These are phyloP conservation scores for Coniochaeta sp. DNA, from an alignment of 2,329 filamentous ascomycete genomes.

Conservation along the genomic window DNA sequence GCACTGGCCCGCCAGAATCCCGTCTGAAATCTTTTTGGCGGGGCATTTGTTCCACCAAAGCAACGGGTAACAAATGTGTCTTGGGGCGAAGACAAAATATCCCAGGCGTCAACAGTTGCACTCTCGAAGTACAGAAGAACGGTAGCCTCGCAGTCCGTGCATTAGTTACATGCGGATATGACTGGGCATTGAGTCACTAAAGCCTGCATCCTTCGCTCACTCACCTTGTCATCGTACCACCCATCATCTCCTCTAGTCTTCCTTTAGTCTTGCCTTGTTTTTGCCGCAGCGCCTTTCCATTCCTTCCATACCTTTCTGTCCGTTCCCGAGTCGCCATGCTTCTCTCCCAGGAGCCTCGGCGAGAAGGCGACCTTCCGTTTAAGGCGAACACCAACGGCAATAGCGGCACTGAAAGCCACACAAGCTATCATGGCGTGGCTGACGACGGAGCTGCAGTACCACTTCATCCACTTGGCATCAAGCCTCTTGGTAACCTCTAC, in stretches of 20 bases:
- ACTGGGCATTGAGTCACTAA: background rate
- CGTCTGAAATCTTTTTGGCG: background rate
- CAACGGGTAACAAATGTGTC: background rate
- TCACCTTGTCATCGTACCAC: background rate
- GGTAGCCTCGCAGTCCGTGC: background rate
- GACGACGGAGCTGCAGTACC: slow-evolving; percentile 42
- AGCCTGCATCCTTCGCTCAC: background rate
- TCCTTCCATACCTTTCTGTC: background rate
- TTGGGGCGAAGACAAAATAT: background rate
- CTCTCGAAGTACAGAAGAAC: background rate
- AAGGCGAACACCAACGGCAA: background rate
- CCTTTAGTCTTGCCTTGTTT: background rate
- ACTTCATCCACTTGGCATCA: slow-evolving; percentile 74
- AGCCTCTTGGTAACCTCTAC: slow-evolving; percentile 77
- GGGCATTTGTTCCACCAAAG: background rate
- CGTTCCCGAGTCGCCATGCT: background rate
- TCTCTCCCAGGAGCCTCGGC: background rate
- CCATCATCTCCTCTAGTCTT: no score
- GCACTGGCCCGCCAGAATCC: background rate
- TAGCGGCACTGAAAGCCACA: background rate
- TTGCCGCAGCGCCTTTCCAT: background rate
- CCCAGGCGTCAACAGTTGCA: background rate
- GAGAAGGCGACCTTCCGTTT: background rate
- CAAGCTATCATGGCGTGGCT: slow-evolving; percentile 5
- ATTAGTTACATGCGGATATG: background rate